A percentile compares a stretch with the other conserved stretches of the same genome.
Evolutionary conservation across 2,329 filamentous ascomycete species (phyloP).

Genomic region (Venturia effusa): DNA sequence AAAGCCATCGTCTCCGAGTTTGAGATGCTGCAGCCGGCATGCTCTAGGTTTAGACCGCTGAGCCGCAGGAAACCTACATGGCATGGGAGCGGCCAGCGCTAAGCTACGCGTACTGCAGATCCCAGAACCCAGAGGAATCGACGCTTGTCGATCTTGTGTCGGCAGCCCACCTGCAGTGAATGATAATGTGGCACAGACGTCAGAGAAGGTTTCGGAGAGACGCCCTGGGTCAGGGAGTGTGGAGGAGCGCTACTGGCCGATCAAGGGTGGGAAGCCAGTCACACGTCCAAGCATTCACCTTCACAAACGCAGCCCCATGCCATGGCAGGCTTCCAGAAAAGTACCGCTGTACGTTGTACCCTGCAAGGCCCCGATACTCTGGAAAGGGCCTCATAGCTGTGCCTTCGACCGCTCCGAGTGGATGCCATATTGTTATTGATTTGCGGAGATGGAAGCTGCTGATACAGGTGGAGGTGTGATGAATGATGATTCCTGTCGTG

Average conservation of each 20-base stretch:
- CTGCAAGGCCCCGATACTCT: background rate
- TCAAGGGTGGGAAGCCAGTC: background rate
- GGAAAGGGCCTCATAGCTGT: background rate
- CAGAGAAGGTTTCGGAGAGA: constrained; percentile 3
- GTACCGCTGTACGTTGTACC: no score
- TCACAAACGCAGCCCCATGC: background rate
- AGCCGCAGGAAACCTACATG: background rate
- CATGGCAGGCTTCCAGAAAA: constrained; percentile 1
- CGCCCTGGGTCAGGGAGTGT: background rate
- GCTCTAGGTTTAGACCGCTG: background rate
- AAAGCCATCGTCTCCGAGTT: background rate
- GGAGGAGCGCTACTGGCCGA: background rate
- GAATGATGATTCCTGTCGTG: background rate
- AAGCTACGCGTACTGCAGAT: background rate
- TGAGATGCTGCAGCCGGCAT: background rate
- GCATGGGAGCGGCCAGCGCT: background rate
- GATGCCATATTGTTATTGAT: no score
- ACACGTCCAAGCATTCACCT: background rate
- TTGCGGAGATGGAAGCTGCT: background rate
- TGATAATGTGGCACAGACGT: background rate
- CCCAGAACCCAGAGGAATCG: background rate
- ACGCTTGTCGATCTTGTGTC: constrained; percentile 5
- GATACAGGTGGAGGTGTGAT: background rate
- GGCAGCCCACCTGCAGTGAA: no score
- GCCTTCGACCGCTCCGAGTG: background rate